Evolutionary conservation across 305 asterid genomes (phyloP).

Genomic region (Fraxinus angustifolia): DNA sequence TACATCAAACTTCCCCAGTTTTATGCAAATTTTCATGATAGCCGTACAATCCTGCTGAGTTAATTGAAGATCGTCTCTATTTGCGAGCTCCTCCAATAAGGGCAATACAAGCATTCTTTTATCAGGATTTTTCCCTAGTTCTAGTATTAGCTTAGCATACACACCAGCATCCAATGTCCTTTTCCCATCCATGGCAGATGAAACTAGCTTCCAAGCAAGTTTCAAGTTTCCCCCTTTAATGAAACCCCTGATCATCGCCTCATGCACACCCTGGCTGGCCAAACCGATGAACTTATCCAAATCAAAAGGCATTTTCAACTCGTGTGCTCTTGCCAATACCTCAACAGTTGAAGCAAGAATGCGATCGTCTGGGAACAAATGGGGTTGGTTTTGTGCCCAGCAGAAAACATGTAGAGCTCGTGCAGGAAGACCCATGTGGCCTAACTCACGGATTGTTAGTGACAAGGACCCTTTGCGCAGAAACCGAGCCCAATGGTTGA

Average conservation of each 20-base stretch:
- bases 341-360: slow-evolving; percentile 81
- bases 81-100: slow-evolving; percentile 75
- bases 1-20: slow-evolving; percentile 59
- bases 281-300: slow-evolving; percentile 51
- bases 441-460: slow-evolving; percentile 72
- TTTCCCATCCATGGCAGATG: slow-evolving; percentile 48
- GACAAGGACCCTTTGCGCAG: slow-evolving; percentile 87
- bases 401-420: slow-evolving; percentile 69
- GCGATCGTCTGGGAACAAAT: slow-evolving; percentile 78
- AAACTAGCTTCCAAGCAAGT: slow-evolving; percentile 65
- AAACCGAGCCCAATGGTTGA: slow-evolving; percentile 63
- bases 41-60: slow-evolving; percentile 74
- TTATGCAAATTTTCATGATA: slow-evolving; percentile 67
- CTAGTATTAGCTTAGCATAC: slow-evolving; percentile 70
- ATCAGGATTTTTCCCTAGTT: slow-evolving; percentile 72
- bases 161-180: slow-evolving; percentile 55
- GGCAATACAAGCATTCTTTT: slow-evolving; percentile 40
- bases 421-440: slow-evolving; percentile 75
- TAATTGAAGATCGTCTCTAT: slow-evolving; percentile 63
- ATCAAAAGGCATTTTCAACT: slow-evolving; percentile 65
- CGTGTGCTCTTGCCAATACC: slow-evolving; percentile 70
- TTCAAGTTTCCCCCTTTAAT: slow-evolving; percentile 70
- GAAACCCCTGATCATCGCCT: slow-evolving; percentile 73
- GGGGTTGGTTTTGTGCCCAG: slow-evolving; percentile 76
- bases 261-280: slow-evolving; percentile 65